Evolutionary conservation across 352 stramenopile species (phyloP).

Genomic region (Globisporangium parvum): DNA sequence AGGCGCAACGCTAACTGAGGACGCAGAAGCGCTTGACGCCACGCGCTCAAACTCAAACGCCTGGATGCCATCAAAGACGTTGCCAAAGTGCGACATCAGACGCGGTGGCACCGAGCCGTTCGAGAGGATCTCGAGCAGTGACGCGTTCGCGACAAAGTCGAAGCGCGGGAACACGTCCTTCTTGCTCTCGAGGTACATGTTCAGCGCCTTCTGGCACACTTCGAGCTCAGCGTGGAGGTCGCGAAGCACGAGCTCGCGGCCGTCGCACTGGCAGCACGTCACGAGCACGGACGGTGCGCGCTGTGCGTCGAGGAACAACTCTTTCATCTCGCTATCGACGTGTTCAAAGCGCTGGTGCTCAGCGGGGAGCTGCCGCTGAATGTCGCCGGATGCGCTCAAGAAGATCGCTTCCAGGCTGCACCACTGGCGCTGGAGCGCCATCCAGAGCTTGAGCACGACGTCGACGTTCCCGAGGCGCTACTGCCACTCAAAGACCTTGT

Average conservation of each 20-base stretch:
- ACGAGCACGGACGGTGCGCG: conserved; percentile 62
- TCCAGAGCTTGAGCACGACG: conserved; percentile 91
- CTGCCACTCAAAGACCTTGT: conserved; percentile 95
- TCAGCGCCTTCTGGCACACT: conserved; percentile 94
- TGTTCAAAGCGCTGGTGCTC: conserved; percentile 88
- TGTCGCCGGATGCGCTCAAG: conserved; percentile 86
- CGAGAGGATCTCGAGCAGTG: conserved; percentile 92
- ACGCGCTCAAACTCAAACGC: conserved; percentile 62
- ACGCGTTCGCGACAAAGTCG: conserved; percentile 95
- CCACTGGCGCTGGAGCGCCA: conserved; percentile 88
- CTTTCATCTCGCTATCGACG: conserved; percentile 85
- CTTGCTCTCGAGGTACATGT: conserved; percentile 95
- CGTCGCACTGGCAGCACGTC: conserved; percentile 70
- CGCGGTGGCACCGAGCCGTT: conserved; percentile 88
- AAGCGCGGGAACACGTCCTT: conserved; percentile 96
- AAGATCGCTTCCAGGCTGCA: conserved; percentile 95
- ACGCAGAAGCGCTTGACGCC: conserved; percentile 10
- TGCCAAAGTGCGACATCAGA: conserved; percentile 86
- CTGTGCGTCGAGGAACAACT: conserved; percentile 58
- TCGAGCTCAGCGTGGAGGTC: conserved; percentile 89
- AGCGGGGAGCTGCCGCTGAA: conserved; percentile 89
- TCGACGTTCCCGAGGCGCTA: conserved; percentile 89
- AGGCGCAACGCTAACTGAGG: no score
- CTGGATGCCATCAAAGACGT: conserved; percentile 89
- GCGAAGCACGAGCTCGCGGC: conserved; percentile 71